Conservation (phyloP, 352 stramenopile genomes). For the Globisporangium ultimum region DNA sequence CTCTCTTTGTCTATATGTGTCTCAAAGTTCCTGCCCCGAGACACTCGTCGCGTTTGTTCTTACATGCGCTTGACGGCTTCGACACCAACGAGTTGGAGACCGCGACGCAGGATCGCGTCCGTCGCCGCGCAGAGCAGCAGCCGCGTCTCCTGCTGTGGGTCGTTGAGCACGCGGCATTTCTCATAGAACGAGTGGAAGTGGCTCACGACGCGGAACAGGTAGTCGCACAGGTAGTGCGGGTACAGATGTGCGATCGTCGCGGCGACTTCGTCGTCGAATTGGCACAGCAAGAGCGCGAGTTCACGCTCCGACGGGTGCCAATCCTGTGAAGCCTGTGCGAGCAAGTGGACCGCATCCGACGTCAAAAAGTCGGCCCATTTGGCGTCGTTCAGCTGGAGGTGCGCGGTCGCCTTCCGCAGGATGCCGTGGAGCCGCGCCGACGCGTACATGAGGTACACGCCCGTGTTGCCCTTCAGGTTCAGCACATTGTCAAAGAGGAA, state of each 20-base stretch:
- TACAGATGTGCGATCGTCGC: slow-evolving; percentile 53
- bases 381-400: slow-evolving; percentile 16
- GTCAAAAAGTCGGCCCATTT: slow-evolving; percentile 27
- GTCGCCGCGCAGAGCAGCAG: slow-evolving; percentile 75
- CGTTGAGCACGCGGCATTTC: slow-evolving; percentile 66
- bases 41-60: slow-evolving; percentile 4
- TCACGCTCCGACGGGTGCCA: slow-evolving; percentile 70
- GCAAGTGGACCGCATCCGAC: slow-evolving; percentile 27
- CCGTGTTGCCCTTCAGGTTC: slow-evolving; percentile 80
- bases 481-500: slow-evolving; percentile 82
- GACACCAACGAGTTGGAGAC: slow-evolving; percentile 66
- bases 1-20: too few relatives aligned
- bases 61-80: slow-evolving; percentile 76
- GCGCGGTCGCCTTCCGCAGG: slow-evolving; percentile 43
- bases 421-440: slow-evolving; percentile 72
- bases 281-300: slow-evolving; percentile 65
- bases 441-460: slow-evolving; percentile 82
- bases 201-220: slow-evolving; percentile 72
- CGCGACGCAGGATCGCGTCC: slow-evolving; percentile 58
- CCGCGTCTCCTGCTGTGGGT: slow-evolving; percentile 59
- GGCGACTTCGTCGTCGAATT: slow-evolving; percentile 79
- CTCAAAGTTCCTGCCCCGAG: too few relatives aligned
- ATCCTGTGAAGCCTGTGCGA: slow-evolving; percentile 35
- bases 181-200: slow-evolving; percentile 85
- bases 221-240: slow-evolving; percentile 78